Evolutionary conservation across 352 stramenopile genomes (phyloP), one percentile per base, ranked within the genome.

Genomic region (Ophiocytium majus): DNA sequence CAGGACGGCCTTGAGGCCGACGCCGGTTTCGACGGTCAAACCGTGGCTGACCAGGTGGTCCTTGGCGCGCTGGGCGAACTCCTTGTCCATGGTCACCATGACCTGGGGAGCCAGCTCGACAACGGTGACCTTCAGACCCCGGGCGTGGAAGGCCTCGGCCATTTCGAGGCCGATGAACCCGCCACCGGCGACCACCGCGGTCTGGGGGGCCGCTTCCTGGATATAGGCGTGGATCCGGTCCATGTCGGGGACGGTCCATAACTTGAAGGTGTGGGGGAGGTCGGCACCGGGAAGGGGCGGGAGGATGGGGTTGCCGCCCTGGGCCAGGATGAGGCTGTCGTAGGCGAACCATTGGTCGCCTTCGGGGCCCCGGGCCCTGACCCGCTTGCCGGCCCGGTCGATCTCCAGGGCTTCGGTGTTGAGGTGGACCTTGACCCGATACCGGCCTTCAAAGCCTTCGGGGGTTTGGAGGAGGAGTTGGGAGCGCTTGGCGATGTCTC

Each of bases 101-200:
- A 93, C 87, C 86, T 92, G 90, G 49, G 88, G 86, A 80, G 90
- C 79, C 85, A 91, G 89, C 83, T 93, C 91, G 34, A 93, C 89
- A 0, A 93, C 81, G 0, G 90, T 92, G 5, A 93, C 90, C 35
- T 92, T 82, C 14, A 91, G 83, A 9, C 89, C 88, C 63, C 90
- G 85, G 71, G 89, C 63, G 66, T 90, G 84, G 23, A 93, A 85
- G 80, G 92, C 89, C 84, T 93, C 91, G 0, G 92, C 90, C 90
- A 93, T 93, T 86, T 93, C 91, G 10, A 93, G 81, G 31, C 91
- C 91, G 35, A 93, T 86, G 85, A 93, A 93, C 19, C 91, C 91
- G 34, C 90, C 91, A 35, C 91, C 91, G 28, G 91, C 90, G 36
- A 93, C 90, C 0, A 93, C 91, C 23, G 87, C 90, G 79, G 92